Conservation (phyloP, 352 stramenopile genomes). For the Nothophytophthora sp. region DNA sequence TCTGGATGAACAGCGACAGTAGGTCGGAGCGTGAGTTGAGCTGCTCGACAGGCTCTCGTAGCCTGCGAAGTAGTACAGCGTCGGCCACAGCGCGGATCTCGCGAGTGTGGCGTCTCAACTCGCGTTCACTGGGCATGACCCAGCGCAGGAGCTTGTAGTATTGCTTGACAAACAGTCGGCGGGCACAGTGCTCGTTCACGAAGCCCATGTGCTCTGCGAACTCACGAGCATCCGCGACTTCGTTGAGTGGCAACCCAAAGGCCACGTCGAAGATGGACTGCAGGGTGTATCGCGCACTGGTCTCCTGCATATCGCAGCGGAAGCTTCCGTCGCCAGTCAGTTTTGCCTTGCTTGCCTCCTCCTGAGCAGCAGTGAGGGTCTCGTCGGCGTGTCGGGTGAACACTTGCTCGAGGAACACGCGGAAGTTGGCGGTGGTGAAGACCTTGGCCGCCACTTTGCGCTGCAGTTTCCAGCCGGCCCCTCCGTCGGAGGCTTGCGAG, state of each 20-base stretch:
- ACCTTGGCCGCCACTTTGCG: slow-evolving; percentile 88
- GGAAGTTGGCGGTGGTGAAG: slow-evolving; percentile 73
- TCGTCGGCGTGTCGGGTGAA: slow-evolving; percentile 44
- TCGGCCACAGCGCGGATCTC: slow-evolving; percentile 47
- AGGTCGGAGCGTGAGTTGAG: slow-evolving; percentile 42
- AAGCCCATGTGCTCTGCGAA: slow-evolving; percentile 57
- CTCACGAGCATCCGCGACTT: slow-evolving; percentile 26
- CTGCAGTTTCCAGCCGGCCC: slow-evolving; percentile 68
- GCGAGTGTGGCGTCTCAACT: slow-evolving; percentile 22
- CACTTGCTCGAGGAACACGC: slow-evolving; percentile 43
- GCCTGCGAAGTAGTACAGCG: slow-evolving; percentile 37
- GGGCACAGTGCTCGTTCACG: slow-evolving; percentile 56
- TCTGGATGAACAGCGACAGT: slow-evolving; percentile 59
- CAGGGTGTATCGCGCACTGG: slow-evolving; percentile 54
- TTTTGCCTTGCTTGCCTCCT: slow-evolving; percentile 3
- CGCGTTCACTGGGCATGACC: slow-evolving; percentile 63
- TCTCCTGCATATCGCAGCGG: slow-evolving; percentile 54
- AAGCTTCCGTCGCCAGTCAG: slow-evolving; percentile 14
- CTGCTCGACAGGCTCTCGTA: slow-evolving; percentile 30
- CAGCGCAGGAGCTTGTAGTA: slow-evolving; percentile 64
- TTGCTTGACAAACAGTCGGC: slow-evolving; percentile 60
- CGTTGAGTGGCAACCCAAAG: slow-evolving; percentile 43
- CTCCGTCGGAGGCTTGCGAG: slow-evolving; percentile 45
- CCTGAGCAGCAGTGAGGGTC: slow-evolving; percentile 12
- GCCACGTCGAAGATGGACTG: slow-evolving; percentile 62